Evolutionary conservation across 495 filamentous ascomycete genomes (phyloP), one percentile per base, ranked within the genome.

Genomic region (Podospora conica): DNA sequence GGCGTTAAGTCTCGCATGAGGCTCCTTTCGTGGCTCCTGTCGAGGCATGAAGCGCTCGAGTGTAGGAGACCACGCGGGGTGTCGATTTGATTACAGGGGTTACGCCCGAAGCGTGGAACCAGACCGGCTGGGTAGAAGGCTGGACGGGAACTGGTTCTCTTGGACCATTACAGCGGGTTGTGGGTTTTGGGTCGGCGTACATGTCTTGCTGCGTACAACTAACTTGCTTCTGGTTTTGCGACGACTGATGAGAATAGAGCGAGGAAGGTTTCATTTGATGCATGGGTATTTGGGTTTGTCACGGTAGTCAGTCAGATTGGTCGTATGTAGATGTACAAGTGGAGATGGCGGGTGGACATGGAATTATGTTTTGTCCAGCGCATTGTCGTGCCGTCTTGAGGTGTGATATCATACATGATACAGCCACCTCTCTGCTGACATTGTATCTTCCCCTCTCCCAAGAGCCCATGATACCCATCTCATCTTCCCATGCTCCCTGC

Each of bases 181-280:
- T 53, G 40, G 31, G 60, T 54, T 53, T 61, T 15, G 60, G 60
- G 48, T 48, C 24, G 29, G 60, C 60, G 40, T 61, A 61, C 48
- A 59, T 53, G 60, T 61, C 31, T 23, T 27, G 55, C 55, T 57
- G 55, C 25, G 55, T 61, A 23, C 53, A 27, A 48, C 40, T 61
- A 27, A 48, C 40, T 27, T 31, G 24, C 28, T 60, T 59, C 6
- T 53, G 12, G 20, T 54, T 61, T 60, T 28, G 40, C 23, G 22
- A 61, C 24, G 60, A 61, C 29, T 48, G 60, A 61, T 61, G 60
- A 40, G 60, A 53, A 53, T 61, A 61, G 60, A 61, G 60, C 60
- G 60, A 61, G 31, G 48, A 48, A 28, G 60, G 24, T 53, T 23
- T 61, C 24, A 22, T 33, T n/a, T 53, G 31, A 53, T 23, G 33